These are phyloP conservation scores for Hura crepitans DNA, from an alignment of 441 rosid genomes.

Conservation along the genomic window DNA sequence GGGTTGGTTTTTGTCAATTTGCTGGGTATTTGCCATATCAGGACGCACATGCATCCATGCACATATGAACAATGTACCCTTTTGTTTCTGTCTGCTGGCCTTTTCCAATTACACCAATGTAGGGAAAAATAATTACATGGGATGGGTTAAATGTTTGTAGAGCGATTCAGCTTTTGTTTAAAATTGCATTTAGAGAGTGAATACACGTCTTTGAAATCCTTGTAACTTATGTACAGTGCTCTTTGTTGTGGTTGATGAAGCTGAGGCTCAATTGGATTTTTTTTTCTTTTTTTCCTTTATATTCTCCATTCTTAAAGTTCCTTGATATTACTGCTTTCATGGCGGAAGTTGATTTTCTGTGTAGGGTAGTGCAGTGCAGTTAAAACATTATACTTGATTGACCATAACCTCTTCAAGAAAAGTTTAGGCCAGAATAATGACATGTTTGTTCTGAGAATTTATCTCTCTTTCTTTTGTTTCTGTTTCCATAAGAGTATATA, in stretches of 20 bases:
- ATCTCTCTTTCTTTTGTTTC: too few relatives aligned
- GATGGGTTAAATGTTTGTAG: constrained; percentile 33
- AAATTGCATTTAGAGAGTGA: constrained; percentile 31
- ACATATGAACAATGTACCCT: constrained; percentile 18
- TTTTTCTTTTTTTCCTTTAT: constrained; percentile 13
- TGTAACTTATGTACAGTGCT: constrained; percentile 46
- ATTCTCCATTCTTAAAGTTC: neutral
- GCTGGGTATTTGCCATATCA: constrained; percentile 11
- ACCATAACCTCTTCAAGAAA: too few relatives aligned
- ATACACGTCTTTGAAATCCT: constrained; percentile 25
- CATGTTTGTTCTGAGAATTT: too few relatives aligned
- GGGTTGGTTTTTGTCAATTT: constrained; percentile 32
- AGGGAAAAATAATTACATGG: constrained; percentile 29
- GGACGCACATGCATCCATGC: constrained; percentile 6
- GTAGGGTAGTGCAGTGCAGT: too few relatives aligned
- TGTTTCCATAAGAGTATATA: too few relatives aligned
- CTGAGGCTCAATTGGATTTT: constrained; percentile 22
- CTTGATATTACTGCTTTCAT: neutral
- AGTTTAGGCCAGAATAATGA: too few relatives aligned
- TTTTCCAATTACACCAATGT: constrained; percentile 18
- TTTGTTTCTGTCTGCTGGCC: constrained; percentile 23
- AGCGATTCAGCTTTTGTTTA: constrained; percentile 27
- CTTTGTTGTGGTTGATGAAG: constrained; percentile 29
- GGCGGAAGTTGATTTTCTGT: neutral
- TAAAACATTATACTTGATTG: too few relatives aligned